These are phyloP conservation scores for Backusella morwellensis DNA, from an alignment of 192 early-diverging fungal genomes.

Conservation along the genomic window DNA sequence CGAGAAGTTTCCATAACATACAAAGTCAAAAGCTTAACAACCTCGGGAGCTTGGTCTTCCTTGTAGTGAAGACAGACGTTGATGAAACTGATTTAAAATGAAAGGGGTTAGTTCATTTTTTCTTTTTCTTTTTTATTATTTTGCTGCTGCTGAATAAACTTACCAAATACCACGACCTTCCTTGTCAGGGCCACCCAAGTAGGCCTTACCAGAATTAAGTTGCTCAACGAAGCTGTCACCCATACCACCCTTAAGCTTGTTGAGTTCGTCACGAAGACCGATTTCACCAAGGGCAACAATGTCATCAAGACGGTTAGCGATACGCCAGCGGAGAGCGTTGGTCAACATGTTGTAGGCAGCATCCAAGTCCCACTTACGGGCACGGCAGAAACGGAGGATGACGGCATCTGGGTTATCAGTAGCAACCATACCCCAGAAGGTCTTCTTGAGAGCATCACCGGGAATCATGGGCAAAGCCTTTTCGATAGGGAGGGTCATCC, in stretches of 20 bases:
- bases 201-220: conserved; percentile 48
- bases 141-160: conserved; percentile 16
- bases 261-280: conserved; percentile 35
- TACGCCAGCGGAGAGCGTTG: conserved; percentile 71
- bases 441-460: conserved; percentile 39
- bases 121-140: not conserved
- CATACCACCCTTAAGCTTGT: conserved; percentile 34
- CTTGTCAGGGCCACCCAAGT: conserved; percentile 49
- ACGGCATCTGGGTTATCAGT: conserved; percentile 72
- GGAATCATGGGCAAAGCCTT: conserved; percentile 24
- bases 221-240: conserved; percentile 32
- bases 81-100: conserved; percentile 36
- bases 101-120: not conserved
- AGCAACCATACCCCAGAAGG: conserved; percentile 62
- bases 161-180: conserved; percentile 51
- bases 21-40: conserved; percentile 64
- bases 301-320: conserved; percentile 49
- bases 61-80: conserved; percentile 55
- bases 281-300: conserved; percentile 42
- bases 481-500: conserved; percentile 13
- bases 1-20: conserved; percentile 76
- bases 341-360: conserved; percentile 73
- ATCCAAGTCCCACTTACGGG: conserved; percentile 85
- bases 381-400: conserved; percentile 78
- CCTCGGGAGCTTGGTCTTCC: conserved; percentile 58